Base-by-base conservation (phyloP, 2,329 filamentous ascomycete genomes). In the Cladosporium sp. region DNA sequence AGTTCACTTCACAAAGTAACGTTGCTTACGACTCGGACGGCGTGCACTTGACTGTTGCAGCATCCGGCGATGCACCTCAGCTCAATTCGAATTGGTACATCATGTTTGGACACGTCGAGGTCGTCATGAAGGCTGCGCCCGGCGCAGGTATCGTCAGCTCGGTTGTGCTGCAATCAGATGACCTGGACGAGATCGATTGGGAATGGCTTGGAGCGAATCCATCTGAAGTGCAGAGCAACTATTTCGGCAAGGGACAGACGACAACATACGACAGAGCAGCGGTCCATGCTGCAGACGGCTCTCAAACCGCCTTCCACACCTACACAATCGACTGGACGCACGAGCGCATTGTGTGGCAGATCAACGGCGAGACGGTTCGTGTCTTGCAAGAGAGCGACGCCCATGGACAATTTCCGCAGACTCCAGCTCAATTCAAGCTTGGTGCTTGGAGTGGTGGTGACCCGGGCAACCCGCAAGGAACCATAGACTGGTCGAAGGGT, bases 71-170 rank as follows among this genome's bases (percentile, higher is more conserved):
- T 71, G 84, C 91, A 3, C 94, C 94, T 0, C 88, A 93, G 73
- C 84, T 99, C 61, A 83, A 83, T 64, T 96, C 92, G 61, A 85
- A 94, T 69, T 97, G 96, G 84, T 97, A 97, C 81, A 96, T 99
- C 78, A 97, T 99, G 94, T 99, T 97, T 73, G 94, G 94, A 65
- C 89, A 88, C 63, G 89, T 97, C 70, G 89, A 96, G 65, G 84
- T 92, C 65, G 87, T 85, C 34, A 82, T 97, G 79, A 92, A 93
- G 76, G 86, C 90, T 25, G 92, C 94, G 9, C 88, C 92, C 0
- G 94, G 94, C 7, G 86, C 84, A 9, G 94, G 94, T 60, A 97
- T 99, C 67, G 92, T 99, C 64, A 96, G 90, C 74, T 94, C 91
- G 47, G 83, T 94, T 12, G 91, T 99, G 8, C 79, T 99, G 64